A percentile compares a stretch with the other conserved stretches of the same genome.
These are phyloP conservation scores for Ogataea saltuana DNA, from an alignment of 805 yeast genomes.

Conservation along the genomic window DNA sequence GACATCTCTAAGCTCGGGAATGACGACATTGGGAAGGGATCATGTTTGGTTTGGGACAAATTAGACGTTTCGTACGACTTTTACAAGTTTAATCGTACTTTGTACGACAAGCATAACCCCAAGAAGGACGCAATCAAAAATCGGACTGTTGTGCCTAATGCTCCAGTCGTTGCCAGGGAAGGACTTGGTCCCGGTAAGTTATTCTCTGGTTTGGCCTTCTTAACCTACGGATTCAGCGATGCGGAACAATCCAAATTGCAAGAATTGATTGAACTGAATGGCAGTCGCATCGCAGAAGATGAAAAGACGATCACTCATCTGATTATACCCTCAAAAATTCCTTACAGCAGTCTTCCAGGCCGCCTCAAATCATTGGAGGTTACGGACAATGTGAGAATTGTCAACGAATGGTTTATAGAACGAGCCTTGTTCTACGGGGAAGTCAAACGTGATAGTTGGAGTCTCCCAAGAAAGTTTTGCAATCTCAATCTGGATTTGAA, in stretches of 20 bases:
- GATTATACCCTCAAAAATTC: conserved; percentile 29
- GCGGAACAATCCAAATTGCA: conserved; percentile 21
- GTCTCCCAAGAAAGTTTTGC: conserved; percentile 25
- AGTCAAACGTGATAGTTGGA: conserved; percentile 31
- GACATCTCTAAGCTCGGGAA: conserved; percentile 28
- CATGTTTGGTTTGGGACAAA: conserved; percentile 42
- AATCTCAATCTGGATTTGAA: conserved; percentile 37
- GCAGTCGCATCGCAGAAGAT: conserved; percentile 28
- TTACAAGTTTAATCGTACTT: conserved; percentile 12
- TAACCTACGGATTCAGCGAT: conserved; percentile 33
- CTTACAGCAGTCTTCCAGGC: conserved; percentile 19
- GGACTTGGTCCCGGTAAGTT: conserved; percentile 25
- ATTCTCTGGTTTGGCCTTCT: conserved; percentile 45
- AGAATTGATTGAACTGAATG: conserved; percentile 21
- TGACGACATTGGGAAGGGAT: conserved; percentile 29
- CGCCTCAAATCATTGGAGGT: conserved; percentile 16
- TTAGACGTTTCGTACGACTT: conserved; percentile 8
- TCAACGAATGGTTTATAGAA: conserved; percentile 38
- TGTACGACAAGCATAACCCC: conserved; percentile 11
- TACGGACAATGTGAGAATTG: conserved; percentile 29
- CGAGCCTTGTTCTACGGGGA: conserved; percentile 26
- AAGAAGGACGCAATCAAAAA: background rate
- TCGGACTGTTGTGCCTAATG: background rate
- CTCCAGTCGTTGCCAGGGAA: too few species aligned
- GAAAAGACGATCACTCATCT: conserved; percentile 39